Base-by-base conservation (phyloP, 2,329 filamentous ascomycete genomes). In the Xylaria multiplex region DNA sequence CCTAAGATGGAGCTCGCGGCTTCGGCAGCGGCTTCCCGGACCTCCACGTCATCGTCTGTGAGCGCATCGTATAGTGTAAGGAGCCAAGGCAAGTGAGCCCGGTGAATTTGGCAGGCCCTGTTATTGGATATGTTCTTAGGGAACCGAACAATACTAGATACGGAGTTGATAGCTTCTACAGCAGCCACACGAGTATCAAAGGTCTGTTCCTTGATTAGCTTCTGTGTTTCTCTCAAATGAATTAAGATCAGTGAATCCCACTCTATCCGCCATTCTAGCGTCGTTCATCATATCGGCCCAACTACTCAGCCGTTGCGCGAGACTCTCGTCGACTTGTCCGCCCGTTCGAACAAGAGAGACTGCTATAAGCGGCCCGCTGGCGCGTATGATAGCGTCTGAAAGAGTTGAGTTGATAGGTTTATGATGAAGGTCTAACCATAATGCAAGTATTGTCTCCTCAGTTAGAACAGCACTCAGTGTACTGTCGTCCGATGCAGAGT, bases 11-110 rank as follows among this genome's bases (percentile, higher is more conserved):
- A 76, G 5, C 79, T 75, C 0, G 84, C 81, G 1, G 86, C 83
- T 0, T 72, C 66, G 2, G 89, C 86, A 7, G 90, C 90, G 0
- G 86, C 77, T 40, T 90, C 86, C 50, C 95, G 88, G 69, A 97
- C 86, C 64, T 97, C 93, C 68, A 97, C 93, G 75, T 98, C 95
- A 75, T 98, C 95, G 75, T 98, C 96, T 74, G 92, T 91, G 4
- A 97, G 84, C 52, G 89, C 83, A 75, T 93, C 90, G 77, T 96
- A 94, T 1, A 95, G 80, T 3, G 90, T 82, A 5, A 93, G 77
- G 58, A 91, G 85, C 35, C 87, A 81, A 1, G 86, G 81, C 1
- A 93, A 77, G 40, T 87, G 79, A 14, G 77, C 75, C 67, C 40
- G 43, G 78, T 69, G 50, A 69, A 67, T 46, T 48, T 30, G 22